Conservation (phyloP, 169 alveolate genomes). For the Plasmodium cynomolgi region DNA sequence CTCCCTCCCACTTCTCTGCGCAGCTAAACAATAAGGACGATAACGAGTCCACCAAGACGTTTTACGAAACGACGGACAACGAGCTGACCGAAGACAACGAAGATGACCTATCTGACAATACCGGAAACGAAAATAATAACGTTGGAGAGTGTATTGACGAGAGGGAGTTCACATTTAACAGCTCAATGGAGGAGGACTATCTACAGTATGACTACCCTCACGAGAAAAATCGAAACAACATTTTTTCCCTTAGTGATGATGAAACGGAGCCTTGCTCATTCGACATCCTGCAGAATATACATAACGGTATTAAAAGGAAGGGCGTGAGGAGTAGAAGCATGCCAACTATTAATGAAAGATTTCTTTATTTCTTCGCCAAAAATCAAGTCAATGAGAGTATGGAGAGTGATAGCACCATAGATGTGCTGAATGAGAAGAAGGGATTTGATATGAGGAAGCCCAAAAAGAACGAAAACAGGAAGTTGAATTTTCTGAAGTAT, state of each 20-base stretch:
- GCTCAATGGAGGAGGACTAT: background rate
- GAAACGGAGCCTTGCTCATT: background rate
- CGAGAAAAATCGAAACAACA: background rate
- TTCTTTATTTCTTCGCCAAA: constrained; percentile 53
- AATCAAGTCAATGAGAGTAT: background rate
- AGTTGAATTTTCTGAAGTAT: constrained; percentile 25
- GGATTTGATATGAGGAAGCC: constrained; percentile 3
- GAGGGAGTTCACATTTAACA: background rate
- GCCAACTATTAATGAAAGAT: constrained; percentile 53
- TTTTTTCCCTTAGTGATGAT: constrained; percentile 13
- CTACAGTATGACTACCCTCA: background rate
- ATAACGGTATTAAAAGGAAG: constrained; percentile 14
- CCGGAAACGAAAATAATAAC: background rate
- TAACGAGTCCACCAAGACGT: constrained; percentile 62
- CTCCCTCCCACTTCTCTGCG: background rate
- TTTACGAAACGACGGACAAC: constrained; percentile 71
- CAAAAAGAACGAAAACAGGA: constrained; percentile 24
- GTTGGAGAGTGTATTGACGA: background rate
- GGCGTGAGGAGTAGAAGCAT: constrained; percentile 48
- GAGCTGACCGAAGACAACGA: constrained; percentile 52
- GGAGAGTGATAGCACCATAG: constrained; percentile 75
- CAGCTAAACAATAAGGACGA: constrained; percentile 55
- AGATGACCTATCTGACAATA: background rate
- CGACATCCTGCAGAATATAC: constrained; percentile 11
- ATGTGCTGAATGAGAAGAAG: constrained; percentile 34